Conservation (phyloP, 2,329 filamentous ascomycete species). For the Ploettnerulaceae sp. region DNA sequence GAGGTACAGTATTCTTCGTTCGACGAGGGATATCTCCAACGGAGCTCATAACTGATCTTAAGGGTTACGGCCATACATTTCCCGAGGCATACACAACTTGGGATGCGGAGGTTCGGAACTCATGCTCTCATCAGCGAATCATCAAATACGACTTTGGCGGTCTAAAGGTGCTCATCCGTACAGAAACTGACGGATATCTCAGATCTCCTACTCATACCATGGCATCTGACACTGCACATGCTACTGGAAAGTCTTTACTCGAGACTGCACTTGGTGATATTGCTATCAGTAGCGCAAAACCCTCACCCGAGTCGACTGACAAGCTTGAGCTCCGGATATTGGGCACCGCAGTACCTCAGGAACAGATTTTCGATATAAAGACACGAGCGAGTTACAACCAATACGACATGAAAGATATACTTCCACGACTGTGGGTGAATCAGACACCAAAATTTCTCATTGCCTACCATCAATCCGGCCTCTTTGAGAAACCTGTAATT, state of each 20-base stretch:
- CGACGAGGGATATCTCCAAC: slow-evolving; percentile 56
- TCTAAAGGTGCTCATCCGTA: slow-evolving; percentile 48
- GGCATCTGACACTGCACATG: too few species aligned
- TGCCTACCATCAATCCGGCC: slow-evolving; percentile 42
- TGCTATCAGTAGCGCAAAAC: slow-evolving; percentile 16
- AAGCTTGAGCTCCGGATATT: slow-evolving; percentile 32
- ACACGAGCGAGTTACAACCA: slow-evolving; percentile 37
- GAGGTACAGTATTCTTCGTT: slow-evolving; percentile 56
- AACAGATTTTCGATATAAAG: slow-evolving; percentile 36
- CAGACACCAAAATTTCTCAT: slow-evolving; percentile 49
- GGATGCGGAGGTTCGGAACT: slow-evolving; percentile 49
- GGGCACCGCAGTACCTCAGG: slow-evolving; percentile 35
- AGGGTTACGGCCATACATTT: slow-evolving; percentile 62
- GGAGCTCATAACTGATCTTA: slow-evolving; percentile 50
- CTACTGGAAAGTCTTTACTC: slow-evolving; percentile 15
- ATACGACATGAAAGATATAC: slow-evolving; percentile 33
- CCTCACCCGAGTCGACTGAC: slow-evolving; percentile 34
- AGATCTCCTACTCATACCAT: background rate
- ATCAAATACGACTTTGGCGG: slow-evolving; percentile 54
- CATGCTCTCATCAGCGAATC: slow-evolving; percentile 57
- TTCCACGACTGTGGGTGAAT: slow-evolving; percentile 44
- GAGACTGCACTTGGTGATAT: slow-evolving; percentile 11
- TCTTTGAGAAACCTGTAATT: slow-evolving; percentile 35
- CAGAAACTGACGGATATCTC: slow-evolving; percentile 54
- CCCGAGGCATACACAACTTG: slow-evolving; percentile 62